Evolutionary conservation across 2,329 filamentous ascomycete genomes (phyloP).

Genomic region (Arthrobotrys entomopaga): DNA sequence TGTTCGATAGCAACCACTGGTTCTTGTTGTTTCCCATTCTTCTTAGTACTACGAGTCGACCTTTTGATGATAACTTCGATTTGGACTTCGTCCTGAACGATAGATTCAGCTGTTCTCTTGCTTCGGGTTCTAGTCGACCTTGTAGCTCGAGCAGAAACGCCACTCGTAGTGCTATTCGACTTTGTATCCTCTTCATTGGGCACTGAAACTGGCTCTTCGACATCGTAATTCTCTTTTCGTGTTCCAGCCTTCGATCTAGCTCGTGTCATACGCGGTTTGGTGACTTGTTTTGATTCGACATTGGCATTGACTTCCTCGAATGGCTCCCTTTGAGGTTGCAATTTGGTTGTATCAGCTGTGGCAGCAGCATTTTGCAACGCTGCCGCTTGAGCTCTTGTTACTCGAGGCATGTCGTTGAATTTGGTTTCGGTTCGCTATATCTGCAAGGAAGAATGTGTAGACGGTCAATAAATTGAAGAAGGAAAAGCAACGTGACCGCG

Average conservation of each 20-base stretch:
- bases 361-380: constrained; percentile 23
- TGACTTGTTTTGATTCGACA: constrained; percentile 13
- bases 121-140: constrained; percentile 20
- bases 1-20: background rate
- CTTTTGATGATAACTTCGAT: constrained; percentile 43
- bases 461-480: background rate
- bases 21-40: constrained; percentile 1
- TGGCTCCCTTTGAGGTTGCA: constrained; percentile 29
- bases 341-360: constrained; percentile 3
- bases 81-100: constrained; percentile 32
- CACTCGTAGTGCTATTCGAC: constrained; percentile 16
- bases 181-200: constrained; percentile 16
- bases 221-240: constrained; percentile 37
- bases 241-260: constrained; percentile 42
- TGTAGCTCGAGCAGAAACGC: constrained; percentile 16
- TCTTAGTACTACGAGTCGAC: constrained; percentile 34
- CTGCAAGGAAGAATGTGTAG: background rate
- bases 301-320: constrained; percentile 47
- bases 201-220: constrained; percentile 1
- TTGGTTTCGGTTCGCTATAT: background rate
- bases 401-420: constrained; percentile 29
- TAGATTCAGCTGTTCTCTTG: constrained; percentile 13
- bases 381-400: constrained; percentile 45
- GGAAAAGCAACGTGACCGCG: constrained; percentile 26
- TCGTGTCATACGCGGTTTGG: constrained; percentile 17